Evolutionary conservation across 2,329 filamentous ascomycete species (phyloP), one percentile per base, ranked within the genome.

Genomic region (Diaporthe citrichinensis): DNA sequence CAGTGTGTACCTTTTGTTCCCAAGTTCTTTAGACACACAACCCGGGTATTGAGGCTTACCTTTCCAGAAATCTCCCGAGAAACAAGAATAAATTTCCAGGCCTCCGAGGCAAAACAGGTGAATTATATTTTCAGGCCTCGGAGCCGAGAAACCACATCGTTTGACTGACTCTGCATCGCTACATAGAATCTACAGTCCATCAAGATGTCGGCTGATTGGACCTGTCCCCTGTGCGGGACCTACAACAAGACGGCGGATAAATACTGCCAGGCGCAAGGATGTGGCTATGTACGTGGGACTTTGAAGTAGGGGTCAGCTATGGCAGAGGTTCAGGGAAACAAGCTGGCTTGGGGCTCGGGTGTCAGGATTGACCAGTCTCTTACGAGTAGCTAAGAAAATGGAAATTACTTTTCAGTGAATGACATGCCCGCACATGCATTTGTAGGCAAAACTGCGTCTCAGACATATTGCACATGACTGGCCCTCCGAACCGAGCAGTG

Each of bases 171-270:
- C 3, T 31, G 8, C 17, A 17, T 25, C 23, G 25, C 17, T 14
- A 53, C 8, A 28, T 44, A 12, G 36, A 20, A 46, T 4, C 59
- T 9, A 8, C 25, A 44, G 15, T 34, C 17, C 59, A 31, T 31
- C 14, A 62, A 62, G 4, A 62, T 62, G 39, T 62, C 59, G 4
- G 59, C 39, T 7, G 59, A 23, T 62, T 62, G 59, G 59, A 62
- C 39, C 6, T 62, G 59, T 8, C 14, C 14, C 4, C 1, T 31
- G 1, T 62, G 59, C 6, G 1, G 7, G 0, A 5, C 2, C 2
- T 46, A 23, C 59, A 62, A 62, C 25, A 23, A 62, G 39, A 46
- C 39, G 25, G 39, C 25, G 3, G 39, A 62, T 31, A 20, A 0
- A 0, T 44, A 5, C 8, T 46, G 59, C 25, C 2, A n/a, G 12